phyloP scores from a whole-genome alignment of 169 alveolate genomes.

The Babesia bigemina region DNA sequence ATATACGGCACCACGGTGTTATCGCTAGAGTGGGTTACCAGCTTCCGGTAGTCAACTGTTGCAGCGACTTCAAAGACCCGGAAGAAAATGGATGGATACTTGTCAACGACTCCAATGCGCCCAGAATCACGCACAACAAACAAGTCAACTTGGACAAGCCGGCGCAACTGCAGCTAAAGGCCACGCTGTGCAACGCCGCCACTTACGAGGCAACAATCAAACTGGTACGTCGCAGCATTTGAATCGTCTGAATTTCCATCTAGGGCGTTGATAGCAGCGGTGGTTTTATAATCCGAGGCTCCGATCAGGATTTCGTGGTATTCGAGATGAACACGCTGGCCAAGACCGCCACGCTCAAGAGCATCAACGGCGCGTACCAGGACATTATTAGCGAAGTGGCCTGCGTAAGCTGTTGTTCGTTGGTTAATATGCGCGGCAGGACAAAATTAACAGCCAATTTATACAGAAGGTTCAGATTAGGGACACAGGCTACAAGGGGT shows the following conservation, averaged over 20 bases:
- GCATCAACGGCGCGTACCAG: constrained; percentile 15
- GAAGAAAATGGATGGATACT: constrained; percentile 59
- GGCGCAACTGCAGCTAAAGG: constrained; percentile 32
- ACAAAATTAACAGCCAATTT: constrained; percentile 48
- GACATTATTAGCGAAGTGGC: constrained; percentile 36
- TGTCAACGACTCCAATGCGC: constrained; percentile 48
- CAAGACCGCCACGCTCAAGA: constrained; percentile 59
- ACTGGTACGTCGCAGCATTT: constrained; percentile 33
- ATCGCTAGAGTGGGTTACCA: constrained; percentile 21
- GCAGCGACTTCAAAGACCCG: constrained; percentile 54
- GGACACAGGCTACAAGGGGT: constrained; percentile 69
- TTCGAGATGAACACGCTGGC: constrained; percentile 57
- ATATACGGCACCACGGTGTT: constrained; percentile 45
- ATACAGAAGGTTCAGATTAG: constrained; percentile 51
- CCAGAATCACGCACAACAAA: constrained; percentile 47
- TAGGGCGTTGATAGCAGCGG: constrained; percentile 62
- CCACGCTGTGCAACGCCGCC: constrained; percentile 49
- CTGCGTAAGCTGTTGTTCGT: constrained; percentile 16
- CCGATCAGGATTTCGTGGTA: constrained; percentile 21
- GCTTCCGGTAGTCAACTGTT: too few species aligned
- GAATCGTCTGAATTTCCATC: too few species aligned
- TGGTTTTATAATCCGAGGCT: constrained; percentile 54
- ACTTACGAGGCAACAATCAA: constrained; percentile 34
- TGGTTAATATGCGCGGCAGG: constrained; percentile 12
- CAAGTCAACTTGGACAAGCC: constrained; percentile 50